phyloP scores from a whole-genome alignment of 176 grass and related monocot genomes.

The Phragmites australis region DNA sequence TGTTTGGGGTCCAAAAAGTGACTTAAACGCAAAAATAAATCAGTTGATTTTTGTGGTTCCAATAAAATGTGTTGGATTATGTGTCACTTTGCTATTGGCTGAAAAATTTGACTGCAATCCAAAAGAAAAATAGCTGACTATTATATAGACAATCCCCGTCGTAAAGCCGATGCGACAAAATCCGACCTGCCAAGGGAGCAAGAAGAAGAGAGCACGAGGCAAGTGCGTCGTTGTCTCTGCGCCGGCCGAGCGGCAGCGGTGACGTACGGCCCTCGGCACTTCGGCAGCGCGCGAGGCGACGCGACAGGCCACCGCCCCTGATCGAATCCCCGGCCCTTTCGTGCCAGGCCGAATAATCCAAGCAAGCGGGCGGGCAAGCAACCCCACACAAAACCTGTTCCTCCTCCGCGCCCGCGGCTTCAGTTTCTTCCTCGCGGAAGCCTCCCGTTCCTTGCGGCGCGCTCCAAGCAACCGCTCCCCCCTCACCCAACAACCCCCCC shows the following conservation, averaged over 20 bases:
- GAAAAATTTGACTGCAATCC: too few relatives aligned
- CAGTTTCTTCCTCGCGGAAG: constrained; percentile 17
- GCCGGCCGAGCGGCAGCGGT: not conserved
- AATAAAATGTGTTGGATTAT: too few relatives aligned
- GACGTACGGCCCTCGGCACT: not conserved
- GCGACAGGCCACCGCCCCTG: not conserved
- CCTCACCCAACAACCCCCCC: not conserved
- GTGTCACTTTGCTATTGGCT: too few relatives aligned
- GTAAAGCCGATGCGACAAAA: too few relatives aligned
- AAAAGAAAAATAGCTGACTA: too few relatives aligned
- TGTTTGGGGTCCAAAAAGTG: too few relatives aligned
- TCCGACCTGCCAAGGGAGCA: not conserved
- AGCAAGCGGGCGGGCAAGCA: not conserved
- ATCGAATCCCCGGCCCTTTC: too few relatives aligned
- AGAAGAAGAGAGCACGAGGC: not conserved
- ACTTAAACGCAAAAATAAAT: too few relatives aligned
- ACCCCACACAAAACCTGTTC: not conserved
- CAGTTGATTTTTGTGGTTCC: too few relatives aligned
- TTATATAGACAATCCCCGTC: too few relatives aligned
- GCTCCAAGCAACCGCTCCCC: constrained; percentile 37
- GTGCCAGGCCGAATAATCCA: not conserved
- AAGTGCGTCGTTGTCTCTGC: not conserved
- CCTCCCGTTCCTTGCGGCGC: constrained; percentile 36
- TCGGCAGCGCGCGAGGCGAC: not conserved
- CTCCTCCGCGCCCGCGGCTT: not conserved